Evolutionary conservation across 2,329 filamentous ascomycete species (phyloP).

Genomic region (Lecanicillium sp.): DNA sequence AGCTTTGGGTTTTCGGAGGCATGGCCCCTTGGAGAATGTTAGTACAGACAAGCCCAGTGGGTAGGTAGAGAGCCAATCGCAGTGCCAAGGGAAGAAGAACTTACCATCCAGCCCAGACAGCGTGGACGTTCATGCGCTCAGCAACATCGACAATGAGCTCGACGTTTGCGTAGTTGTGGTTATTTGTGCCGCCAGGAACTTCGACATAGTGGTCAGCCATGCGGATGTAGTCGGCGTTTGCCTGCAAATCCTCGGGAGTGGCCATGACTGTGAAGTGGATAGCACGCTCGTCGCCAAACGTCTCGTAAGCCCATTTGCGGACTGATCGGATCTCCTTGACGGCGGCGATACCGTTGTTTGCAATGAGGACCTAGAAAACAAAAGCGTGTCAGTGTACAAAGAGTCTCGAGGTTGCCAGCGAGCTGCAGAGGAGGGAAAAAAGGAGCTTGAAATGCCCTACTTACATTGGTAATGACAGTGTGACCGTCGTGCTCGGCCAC

Average conservation of each 20-base stretch:
- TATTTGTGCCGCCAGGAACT: conserved; percentile 97
- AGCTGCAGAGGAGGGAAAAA: too few species aligned
- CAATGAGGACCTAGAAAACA: conserved; percentile 93
- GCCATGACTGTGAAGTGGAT: conserved; percentile 99
- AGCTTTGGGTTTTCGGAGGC: conserved; percentile 98
- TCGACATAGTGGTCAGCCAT: conserved; percentile 99
- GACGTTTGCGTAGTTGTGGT: conserved; percentile 99
- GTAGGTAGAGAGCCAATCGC: too few species aligned
- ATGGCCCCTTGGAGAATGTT: conserved; percentile 60
- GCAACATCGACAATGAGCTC: conserved; percentile 98
- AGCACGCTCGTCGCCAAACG: conserved; percentile 93
- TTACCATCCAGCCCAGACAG: conserved; percentile 98
- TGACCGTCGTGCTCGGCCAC: conserved; percentile 83
- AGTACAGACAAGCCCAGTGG: too few species aligned
- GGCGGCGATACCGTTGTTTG: conserved; percentile 98
- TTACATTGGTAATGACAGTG: conserved; percentile 95
- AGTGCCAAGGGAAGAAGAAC: conserved; percentile 23
- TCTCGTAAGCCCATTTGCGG: conserved; percentile 99
- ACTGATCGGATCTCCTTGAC: conserved; percentile 99
- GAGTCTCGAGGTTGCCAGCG: too few species aligned
- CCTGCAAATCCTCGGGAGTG: conserved; percentile 91
- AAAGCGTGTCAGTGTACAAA: neutral
- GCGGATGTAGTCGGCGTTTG: conserved; percentile 98
- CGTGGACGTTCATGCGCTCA: conserved; percentile 96
- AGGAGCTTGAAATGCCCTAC: conserved; percentile 24